These are phyloP conservation scores for Meyerozyma guilliermondii DNA, from an alignment of 1,139 yeast genomes.

Conservation along the genomic window DNA sequence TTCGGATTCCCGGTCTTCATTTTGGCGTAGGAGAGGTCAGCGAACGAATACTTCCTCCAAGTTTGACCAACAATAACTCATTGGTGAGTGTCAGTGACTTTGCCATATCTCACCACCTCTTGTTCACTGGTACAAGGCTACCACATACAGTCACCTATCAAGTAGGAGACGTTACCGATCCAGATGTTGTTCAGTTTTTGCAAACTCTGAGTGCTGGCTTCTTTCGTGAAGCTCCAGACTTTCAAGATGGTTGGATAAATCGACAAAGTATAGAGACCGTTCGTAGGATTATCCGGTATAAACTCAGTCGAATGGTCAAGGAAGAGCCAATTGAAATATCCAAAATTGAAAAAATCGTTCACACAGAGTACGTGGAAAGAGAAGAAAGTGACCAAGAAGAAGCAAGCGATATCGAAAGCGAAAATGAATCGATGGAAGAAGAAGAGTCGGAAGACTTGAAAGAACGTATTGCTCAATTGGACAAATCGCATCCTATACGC, in stretches of 20 bases:
- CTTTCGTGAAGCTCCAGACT: constrained; percentile 39
- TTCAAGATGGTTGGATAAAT: constrained; percentile 73
- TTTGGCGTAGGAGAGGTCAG: constrained; percentile 16
- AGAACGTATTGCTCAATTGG: constrained; percentile 14
- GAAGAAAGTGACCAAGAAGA: constrained; percentile 20
- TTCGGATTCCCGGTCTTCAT: constrained; percentile 46
- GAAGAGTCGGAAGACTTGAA: constrained; percentile 16
- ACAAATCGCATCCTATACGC: constrained; percentile 6
- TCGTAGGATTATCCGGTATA: constrained; percentile 68
- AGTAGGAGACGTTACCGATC: constrained; percentile 75
- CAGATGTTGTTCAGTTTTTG: constrained; percentile 34
- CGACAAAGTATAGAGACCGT: constrained; percentile 57
- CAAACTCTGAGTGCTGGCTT: constrained; percentile 32
- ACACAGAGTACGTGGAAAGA: constrained; percentile 32
- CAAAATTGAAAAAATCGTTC: constrained; percentile 41
- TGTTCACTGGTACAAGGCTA: constrained; percentile 67
- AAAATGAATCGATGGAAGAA: constrained; percentile 16
- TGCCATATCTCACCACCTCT: constrained; percentile 44
- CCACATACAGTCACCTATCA: constrained; percentile 74
- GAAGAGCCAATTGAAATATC: constrained; percentile 37
- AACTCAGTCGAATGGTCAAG: constrained; percentile 50
- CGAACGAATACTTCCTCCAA: constrained; percentile 14
- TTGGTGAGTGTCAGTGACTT: constrained; percentile 16
- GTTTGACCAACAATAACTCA: constrained; percentile 14
- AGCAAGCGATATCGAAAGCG: constrained; percentile 7